These are phyloP conservation scores for Margaritispora aquatica DNA, from an alignment of 495 filamentous ascomycete species.

Conservation along the genomic window DNA sequence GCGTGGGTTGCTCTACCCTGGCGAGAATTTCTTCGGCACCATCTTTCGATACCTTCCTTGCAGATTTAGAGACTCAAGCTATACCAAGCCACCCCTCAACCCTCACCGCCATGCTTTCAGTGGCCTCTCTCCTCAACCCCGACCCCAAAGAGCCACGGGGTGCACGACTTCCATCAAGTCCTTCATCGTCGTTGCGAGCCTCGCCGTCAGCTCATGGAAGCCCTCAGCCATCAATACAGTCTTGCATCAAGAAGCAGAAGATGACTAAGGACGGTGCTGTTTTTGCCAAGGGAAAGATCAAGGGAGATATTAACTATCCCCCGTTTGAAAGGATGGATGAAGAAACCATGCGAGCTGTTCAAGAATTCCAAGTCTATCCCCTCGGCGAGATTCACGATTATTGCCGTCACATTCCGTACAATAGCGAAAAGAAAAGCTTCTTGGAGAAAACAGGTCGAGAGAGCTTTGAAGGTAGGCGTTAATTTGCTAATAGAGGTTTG, in stretches of 20 bases:
- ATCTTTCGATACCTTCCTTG: slow-evolving; percentile 13
- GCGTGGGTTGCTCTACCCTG: slow-evolving; percentile 7
- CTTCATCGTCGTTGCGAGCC: slow-evolving; percentile 22
- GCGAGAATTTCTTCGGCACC: slow-evolving; percentile 15
- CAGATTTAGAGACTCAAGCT: slow-evolving; percentile 13
- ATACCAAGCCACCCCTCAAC: slow-evolving; percentile 1
- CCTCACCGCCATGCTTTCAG: slow-evolving; percentile 39
- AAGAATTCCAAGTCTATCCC: slow-evolving; percentile 57
- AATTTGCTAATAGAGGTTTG: slow-evolving; percentile 2
- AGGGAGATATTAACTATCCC: slow-evolving; percentile 58
- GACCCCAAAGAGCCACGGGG: slow-evolving; percentile 23
- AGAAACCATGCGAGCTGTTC: slow-evolving; percentile 45
- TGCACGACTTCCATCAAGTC: slow-evolving; percentile 21
- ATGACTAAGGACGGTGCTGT: slow-evolving; percentile 55
- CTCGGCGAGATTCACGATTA: slow-evolving; percentile 62
- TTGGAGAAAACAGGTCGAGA: slow-evolving; percentile 77
- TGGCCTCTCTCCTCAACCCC: slow-evolving; percentile 59
- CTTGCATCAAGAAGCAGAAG: slow-evolving; percentile 32
- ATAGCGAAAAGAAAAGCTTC: slow-evolving; percentile 86
- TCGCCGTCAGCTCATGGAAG: slow-evolving; percentile 21
- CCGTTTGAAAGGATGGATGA: slow-evolving; percentile 59
- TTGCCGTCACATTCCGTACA: slow-evolving; percentile 81
- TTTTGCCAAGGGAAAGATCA: slow-evolving; percentile 49
- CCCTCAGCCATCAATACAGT: slow-evolving; percentile 23
- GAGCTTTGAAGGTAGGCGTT: slow-evolving; percentile 70